Evolutionary conservation across 129 eudicot genomes (phyloP).

Genomic region (Apium graveolens): DNA sequence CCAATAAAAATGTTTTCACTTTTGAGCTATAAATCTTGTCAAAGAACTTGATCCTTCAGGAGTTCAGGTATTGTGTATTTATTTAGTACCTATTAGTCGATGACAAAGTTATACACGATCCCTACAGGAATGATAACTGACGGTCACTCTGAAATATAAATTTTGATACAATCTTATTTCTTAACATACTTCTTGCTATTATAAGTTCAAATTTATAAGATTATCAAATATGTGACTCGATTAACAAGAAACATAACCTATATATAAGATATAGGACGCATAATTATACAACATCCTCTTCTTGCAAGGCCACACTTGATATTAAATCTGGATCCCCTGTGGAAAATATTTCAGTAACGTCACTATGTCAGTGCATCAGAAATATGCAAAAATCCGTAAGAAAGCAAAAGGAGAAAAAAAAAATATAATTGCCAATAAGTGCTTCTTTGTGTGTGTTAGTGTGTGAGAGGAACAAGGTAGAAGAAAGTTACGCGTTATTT

Average conservation of each 20-base stretch:
- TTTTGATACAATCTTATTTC: not conserved
- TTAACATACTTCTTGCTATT: not conserved
- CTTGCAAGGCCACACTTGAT: not conserved
- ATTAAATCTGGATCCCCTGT: not conserved
- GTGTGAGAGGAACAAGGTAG: not conserved
- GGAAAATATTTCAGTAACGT: no score
- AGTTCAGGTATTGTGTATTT: no score
- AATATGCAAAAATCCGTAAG: not conserved
- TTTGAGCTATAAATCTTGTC: no score
- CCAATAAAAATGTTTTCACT: no score
- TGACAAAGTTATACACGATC: not conserved
- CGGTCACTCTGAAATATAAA: not conserved
- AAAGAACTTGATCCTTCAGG: no score
- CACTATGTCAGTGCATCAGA: not conserved
- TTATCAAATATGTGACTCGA: not conserved
- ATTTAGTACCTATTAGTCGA: no score
- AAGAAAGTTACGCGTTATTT: not conserved
- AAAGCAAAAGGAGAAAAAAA: not conserved
- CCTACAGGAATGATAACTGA: not conserved
- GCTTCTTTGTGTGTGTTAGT: not conserved
- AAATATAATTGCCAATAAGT: not conserved
- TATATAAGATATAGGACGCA: not conserved
- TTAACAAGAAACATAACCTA: not conserved
- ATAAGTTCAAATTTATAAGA: not conserved
- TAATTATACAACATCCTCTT: no score